Percentiles rank a stretch among this genome's conserved stretches.
Evolutionary conservation across 495 filamentous ascomycete genomes (phyloP).

Genomic region (Friedmanniomyces endolithicus): DNA sequence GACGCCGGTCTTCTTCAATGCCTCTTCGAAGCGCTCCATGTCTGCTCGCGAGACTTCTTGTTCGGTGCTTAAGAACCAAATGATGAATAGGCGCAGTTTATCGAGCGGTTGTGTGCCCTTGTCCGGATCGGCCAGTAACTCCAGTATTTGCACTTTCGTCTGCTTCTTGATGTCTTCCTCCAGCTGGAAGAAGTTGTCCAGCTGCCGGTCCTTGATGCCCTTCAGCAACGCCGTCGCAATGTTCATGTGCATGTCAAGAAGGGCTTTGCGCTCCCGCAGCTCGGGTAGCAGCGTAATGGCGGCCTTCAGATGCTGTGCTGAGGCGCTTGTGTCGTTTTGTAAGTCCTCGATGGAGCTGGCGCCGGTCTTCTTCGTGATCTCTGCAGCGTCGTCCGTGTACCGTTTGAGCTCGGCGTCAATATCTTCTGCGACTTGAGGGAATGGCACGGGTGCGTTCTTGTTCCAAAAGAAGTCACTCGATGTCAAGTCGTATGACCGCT

Average conservation of each 20-base stretch:
- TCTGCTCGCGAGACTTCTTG: constrained; percentile 71
- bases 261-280: constrained; percentile 77
- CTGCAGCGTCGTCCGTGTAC: constrained; percentile 90
- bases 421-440: constrained; percentile 93
- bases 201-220: constrained; percentile 84
- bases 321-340: constrained; percentile 74
- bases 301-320: constrained; percentile 87
- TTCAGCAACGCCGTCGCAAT: constrained; percentile 76
- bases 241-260: constrained; percentile 98
- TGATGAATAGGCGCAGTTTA: constrained; percentile 86
- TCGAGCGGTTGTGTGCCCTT: constrained; percentile 79
- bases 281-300: constrained; percentile 89
- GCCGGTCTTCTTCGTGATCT: constrained; percentile 90
- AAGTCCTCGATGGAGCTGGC: constrained; percentile 87
- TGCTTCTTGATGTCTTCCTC: constrained; percentile 92
- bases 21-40: constrained; percentile 78
- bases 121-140: constrained; percentile 64
- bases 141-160: constrained; percentile 77
- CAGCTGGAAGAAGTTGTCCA: constrained; percentile 92
- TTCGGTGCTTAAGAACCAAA: constrained; percentile 95
- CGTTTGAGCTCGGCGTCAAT: constrained; percentile 83
- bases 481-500: constrained; percentile 79
- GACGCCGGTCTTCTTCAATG: constrained; percentile 60
- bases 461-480: constrained; percentile 96
- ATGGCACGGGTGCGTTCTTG: constrained; percentile 82